Evolutionary conservation across 352 stramenopile genomes (phyloP), one percentile per base, ranked within the genome.

Genomic region (Thraustochytrium aureum): DNA sequence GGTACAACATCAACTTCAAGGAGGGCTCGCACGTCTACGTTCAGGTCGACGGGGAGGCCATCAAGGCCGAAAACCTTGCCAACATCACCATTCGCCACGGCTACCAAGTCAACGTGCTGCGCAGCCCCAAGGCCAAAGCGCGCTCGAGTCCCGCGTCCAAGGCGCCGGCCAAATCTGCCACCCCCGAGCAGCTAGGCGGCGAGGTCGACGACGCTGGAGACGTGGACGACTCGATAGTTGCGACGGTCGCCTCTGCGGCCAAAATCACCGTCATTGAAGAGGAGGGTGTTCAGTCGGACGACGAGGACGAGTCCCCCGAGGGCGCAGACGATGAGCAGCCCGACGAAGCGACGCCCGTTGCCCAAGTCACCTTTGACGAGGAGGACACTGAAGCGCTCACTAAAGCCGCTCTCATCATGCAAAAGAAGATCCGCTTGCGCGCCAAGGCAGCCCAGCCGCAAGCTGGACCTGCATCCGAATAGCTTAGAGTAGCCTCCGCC

Each of bases 21-120:
- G 7, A 67, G 4, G 52, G 52, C 4, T 45, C 69, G 33, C 32
- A 67, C 35, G 69, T 67, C 5, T 56, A 79, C 37, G 38, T 79
- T 37, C 69, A 79, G 35, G 41, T 79, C 56, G 69, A 79, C 59
- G 69, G 69, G 7, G 69, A 79, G 38, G 69, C 69, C 10, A 22
- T 79, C 41, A 10, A n/a, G 7, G 69, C 69, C 17, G 42, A 56
- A 5, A 59, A 79, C 33, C 22, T 50, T 10, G 50, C 65, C 5
- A 54, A n/a, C 2, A 47, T 79, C 10, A 20, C 32, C 17, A 47
- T 79, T 0, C 1, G 33, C 6, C 69, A 79, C 38, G 69, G 50
- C 20, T 79, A 79, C 43, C 69, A 79, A 47, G 69, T 79, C 12
- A 64, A 50, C 32, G n/a, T 79, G 6, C 35, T 79, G 30, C 69